Percentiles rank a stretch among this genome's conserved stretches.
Conservation (phyloP, 768 basidiomycete species). For the Russula griseocarnosa region DNA sequence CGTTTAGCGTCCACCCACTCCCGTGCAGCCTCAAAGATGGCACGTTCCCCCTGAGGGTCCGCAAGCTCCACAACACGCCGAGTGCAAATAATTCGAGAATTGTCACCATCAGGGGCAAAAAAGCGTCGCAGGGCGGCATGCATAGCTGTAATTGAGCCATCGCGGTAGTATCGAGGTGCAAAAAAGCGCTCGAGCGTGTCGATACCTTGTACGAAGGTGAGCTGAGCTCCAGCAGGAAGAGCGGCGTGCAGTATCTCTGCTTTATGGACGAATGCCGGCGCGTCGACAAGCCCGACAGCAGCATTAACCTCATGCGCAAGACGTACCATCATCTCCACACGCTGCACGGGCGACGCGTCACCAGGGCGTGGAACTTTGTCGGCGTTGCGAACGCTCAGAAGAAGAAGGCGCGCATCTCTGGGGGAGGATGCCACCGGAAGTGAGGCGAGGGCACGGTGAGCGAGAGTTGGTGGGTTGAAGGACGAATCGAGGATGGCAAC, state of each 20-base stretch:
- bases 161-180: slow-evolving; percentile 63
- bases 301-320: slow-evolving; percentile 53
- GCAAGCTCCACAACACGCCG: slow-evolving; percentile 40
- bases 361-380: slow-evolving; percentile 71
- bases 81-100: slow-evolving; percentile 64
- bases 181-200: slow-evolving; percentile 85
- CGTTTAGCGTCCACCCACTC: slow-evolving; percentile 50
- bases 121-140: slow-evolving; percentile 50
- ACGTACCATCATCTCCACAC: slow-evolving; percentile 83
- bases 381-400: slow-evolving; percentile 81
- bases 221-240: slow-evolving; percentile 44
- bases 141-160: slow-evolving; percentile 49
- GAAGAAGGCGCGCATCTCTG: slow-evolving; percentile 71
- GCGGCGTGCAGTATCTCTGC: slow-evolving; percentile 53
- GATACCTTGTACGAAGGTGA: slow-evolving; percentile 74
- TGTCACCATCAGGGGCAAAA: slow-evolving; percentile 53
- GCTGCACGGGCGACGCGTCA: slow-evolving; percentile 72
- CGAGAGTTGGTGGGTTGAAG: slow-evolving; percentile 87
- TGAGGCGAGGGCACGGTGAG: slow-evolving; percentile 72
- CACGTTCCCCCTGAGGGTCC: slow-evolving; percentile 31
- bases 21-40: slow-evolving; percentile 37
- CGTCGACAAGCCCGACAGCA: slow-evolving; percentile 78
- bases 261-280: slow-evolving; percentile 87
- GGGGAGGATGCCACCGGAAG: slow-evolving; percentile 20
- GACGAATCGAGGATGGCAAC: slow-evolving; percentile 86